These are phyloP conservation scores for Nicotiana noctiflora DNA, from an alignment of 257 asterid genomes.

Conservation along the genomic window DNA sequence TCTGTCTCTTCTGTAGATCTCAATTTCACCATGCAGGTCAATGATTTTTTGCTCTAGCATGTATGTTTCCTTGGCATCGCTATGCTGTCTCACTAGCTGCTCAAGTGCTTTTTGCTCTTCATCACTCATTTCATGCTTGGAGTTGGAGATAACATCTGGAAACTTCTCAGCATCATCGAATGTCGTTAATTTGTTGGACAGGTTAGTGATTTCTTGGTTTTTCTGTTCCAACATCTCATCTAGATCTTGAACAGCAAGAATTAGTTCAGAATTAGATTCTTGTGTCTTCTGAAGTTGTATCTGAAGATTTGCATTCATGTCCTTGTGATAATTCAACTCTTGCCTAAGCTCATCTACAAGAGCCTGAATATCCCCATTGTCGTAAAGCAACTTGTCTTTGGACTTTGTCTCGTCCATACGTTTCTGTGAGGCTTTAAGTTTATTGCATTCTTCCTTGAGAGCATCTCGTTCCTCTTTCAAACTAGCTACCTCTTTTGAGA, in stretches of 20 bases:
- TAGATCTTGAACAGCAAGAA: slow-evolving; percentile 86
- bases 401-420: slow-evolving; percentile 31
- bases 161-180: slow-evolving; percentile 15
- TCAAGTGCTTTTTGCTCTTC: slow-evolving; percentile 77
- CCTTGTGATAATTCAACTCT: slow-evolving; percentile 71
- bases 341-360: slow-evolving; percentile 72
- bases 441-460: slow-evolving; percentile 56
- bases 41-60: slow-evolving; percentile 66
- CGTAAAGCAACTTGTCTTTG: slow-evolving; percentile 28
- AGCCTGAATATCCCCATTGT: slow-evolving; percentile 49
- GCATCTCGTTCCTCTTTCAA: slow-evolving; percentile 77
- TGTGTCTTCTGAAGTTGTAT: slow-evolving; percentile 84
- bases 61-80: slow-evolving; percentile 54
- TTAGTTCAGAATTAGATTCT: slow-evolving; percentile 75
- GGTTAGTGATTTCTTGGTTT: slow-evolving; percentile 36
- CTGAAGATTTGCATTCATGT: slow-evolving; percentile 56
- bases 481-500: slow-evolving; percentile 48
- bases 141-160: slow-evolving; percentile 18
- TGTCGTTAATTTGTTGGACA: slow-evolving; percentile 23
- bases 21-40: slow-evolving; percentile 67
- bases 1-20: slow-evolving; percentile 59
- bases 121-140: slow-evolving; percentile 26
- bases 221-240: slow-evolving; percentile 85
- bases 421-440: slow-evolving; percentile 32
- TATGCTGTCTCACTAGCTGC: slow-evolving; percentile 66